These are phyloP conservation scores for Veloboletus limbatus DNA, from an alignment of 1,284 basidiomycete genomes.

Conservation along the genomic window DNA sequence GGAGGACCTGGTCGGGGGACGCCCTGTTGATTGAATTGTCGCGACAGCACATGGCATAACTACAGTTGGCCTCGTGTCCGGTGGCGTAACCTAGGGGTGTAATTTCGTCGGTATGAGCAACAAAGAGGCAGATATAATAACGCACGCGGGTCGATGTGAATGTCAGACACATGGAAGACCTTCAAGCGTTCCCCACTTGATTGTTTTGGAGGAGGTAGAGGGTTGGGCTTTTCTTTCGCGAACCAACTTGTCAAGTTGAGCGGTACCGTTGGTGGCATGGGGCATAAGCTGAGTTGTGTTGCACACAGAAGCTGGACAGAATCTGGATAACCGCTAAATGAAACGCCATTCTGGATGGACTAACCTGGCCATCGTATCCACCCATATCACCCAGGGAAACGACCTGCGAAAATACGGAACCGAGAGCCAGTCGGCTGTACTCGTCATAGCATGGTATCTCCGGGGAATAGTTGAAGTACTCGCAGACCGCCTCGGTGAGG, in stretches of 20 bases:
- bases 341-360: too few relatives aligned
- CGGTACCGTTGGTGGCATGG: slow-evolving; percentile 45
- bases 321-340: too few relatives aligned
- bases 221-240: slow-evolving; percentile 61
- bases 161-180: slow-evolving; percentile 71
- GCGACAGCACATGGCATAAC: slow-evolving; percentile 63
- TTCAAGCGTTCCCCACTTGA: slow-evolving; percentile 62
- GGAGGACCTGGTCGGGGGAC: slow-evolving; percentile 47
- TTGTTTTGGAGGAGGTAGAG: slow-evolving; percentile 50
- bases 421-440: slow-evolving; percentile 45
- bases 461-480: slow-evolving; percentile 51
- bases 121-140: too few relatives aligned
- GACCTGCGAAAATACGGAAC: slow-evolving; percentile 60
- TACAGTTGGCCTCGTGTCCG: slow-evolving; percentile 68
- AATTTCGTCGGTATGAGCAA: too few relatives aligned
- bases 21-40: slow-evolving; percentile 42
- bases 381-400: slow-evolving; percentile 58
- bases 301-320: too few relatives aligned
- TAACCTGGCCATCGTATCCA: slow-evolving; percentile 63
- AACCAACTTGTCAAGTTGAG: slow-evolving; percentile 55
- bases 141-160: slow-evolving; percentile 68
- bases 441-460: slow-evolving; percentile 49
- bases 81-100: slow-evolving; percentile 62
- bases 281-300: too few relatives aligned
- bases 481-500: slow-evolving; percentile 56